Evolutionary conservation across 495 filamentous ascomycete genomes (phyloP).

Genomic region (Aspergillus sclerotioniger): DNA sequence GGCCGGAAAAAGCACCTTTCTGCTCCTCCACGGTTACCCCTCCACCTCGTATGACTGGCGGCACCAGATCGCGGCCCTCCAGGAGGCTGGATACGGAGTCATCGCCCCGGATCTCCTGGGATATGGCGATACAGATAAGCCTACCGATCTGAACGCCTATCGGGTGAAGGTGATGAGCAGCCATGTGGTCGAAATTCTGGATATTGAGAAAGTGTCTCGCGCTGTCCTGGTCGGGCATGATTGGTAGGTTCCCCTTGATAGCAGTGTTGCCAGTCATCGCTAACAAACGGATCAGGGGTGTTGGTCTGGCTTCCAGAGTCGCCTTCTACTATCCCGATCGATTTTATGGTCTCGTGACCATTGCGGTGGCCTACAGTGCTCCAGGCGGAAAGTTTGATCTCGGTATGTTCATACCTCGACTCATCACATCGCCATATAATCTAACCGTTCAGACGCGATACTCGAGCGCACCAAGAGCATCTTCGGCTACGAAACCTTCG

Average conservation of each 20-base stretch:
- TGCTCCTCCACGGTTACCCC: slow-evolving; percentile 47
- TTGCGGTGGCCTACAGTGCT: background rate
- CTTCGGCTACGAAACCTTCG: slow-evolving; percentile 6
- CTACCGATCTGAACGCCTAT: slow-evolving; percentile 30
- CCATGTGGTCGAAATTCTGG: slow-evolving; percentile 38
- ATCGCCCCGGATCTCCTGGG: slow-evolving; percentile 49
- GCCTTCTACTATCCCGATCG: background rate
- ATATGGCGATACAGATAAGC: slow-evolving; percentile 47
- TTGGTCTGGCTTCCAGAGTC: slow-evolving; percentile 2
- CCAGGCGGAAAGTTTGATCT: background rate
- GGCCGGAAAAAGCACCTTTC: slow-evolving; percentile 30
- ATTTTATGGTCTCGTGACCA: slow-evolving; percentile 1
- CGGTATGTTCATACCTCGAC: background rate
- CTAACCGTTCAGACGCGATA: background rate
- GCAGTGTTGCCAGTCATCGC: background rate
- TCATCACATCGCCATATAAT: too few species aligned
- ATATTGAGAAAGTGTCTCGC: slow-evolving; percentile 16
- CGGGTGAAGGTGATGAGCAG: slow-evolving; percentile 29
- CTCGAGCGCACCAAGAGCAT: background rate
- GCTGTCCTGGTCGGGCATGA: slow-evolving; percentile 27
- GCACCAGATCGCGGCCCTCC: slow-evolving; percentile 37
- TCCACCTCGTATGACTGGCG: slow-evolving; percentile 45
- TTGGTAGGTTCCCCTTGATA: background rate
- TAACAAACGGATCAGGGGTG: background rate
- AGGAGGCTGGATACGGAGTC: slow-evolving; percentile 39